These are phyloP conservation scores for Fusarium annulatum DNA, from an alignment of 2,329 filamentous ascomycete species.

Conservation along the genomic window DNA sequence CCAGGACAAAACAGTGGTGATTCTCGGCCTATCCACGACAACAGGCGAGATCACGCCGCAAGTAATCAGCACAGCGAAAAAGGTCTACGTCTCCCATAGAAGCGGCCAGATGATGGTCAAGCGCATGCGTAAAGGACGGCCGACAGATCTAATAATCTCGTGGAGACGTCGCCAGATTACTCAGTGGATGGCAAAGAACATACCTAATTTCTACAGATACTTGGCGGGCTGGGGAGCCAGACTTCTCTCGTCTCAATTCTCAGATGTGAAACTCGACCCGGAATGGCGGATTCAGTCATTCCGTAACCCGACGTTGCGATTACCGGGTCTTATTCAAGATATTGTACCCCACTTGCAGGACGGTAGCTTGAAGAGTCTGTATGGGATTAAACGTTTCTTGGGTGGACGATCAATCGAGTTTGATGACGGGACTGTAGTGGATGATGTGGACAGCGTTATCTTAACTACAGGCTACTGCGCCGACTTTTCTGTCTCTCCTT, in stretches of 20 bases:
- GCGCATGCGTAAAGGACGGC: slow-evolving; percentile 7
- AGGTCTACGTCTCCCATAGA: slow-evolving; percentile 24
- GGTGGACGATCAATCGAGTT: slow-evolving; percentile 25
- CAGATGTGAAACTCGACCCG: not conserved
- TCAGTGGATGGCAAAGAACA: slow-evolving; percentile 14
- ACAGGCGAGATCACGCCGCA: slow-evolving; percentile 15
- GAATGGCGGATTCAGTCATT: slow-evolving; percentile 19
- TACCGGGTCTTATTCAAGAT: slow-evolving; percentile 20
- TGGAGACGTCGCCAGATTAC: slow-evolving; percentile 23
- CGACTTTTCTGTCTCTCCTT: slow-evolving; percentile 19
- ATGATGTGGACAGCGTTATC: slow-evolving; percentile 15
- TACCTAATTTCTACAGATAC: slow-evolving; percentile 1
- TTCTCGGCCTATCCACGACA: slow-evolving; percentile 13
- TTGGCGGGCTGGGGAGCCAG: not conserved
- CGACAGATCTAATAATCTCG: not conserved
- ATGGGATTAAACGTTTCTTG: slow-evolving; percentile 2
- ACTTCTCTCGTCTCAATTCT: not conserved
- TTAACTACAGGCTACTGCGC: slow-evolving; percentile 10
- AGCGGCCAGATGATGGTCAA: slow-evolving; percentile 19
- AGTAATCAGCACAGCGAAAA: not conserved
- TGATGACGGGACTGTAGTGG: slow-evolving; percentile 19
- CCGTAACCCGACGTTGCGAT: not conserved
- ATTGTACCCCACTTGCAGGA: slow-evolving; percentile 13
- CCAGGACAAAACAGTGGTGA: slow-evolving; percentile 6
- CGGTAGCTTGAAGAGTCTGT: slow-evolving; percentile 12